phyloP scores from a whole-genome alignment of 257 asterid species.

The Datura wrightii region DNA sequence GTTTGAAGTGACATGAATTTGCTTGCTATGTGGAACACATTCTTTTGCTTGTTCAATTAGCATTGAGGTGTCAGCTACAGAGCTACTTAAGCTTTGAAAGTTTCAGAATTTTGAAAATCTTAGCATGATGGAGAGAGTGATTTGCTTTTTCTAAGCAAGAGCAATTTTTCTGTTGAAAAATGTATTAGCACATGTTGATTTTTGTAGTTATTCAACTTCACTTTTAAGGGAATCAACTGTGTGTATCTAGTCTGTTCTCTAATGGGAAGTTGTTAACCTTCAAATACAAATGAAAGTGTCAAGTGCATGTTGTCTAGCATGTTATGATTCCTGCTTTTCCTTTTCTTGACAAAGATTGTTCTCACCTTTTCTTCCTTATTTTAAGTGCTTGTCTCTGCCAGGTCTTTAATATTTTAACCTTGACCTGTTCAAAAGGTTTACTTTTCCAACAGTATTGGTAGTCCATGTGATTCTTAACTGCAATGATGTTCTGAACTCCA shows the following conservation, averaged over 20 bases:
- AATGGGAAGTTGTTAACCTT: background rate
- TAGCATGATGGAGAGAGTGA: background rate
- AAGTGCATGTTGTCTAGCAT: background rate
- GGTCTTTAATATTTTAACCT: conserved; percentile 21
- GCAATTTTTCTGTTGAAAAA: conserved; percentile 12
- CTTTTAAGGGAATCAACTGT: conserved; percentile 1
- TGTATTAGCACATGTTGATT: conserved; percentile 4
- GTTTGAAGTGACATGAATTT: conserved; percentile 13
- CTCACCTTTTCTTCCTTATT: background rate
- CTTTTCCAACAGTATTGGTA: background rate
- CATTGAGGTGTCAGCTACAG: background rate
- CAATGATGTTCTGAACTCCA: conserved; percentile 3
- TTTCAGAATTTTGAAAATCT: background rate
- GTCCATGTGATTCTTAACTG: conserved; percentile 17
- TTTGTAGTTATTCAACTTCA: conserved; percentile 14
- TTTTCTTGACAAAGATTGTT: conserved; percentile 7
- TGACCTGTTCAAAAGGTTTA: conserved; percentile 14
- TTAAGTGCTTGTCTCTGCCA: conserved; percentile 16
- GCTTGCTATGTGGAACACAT: conserved; percentile 21
- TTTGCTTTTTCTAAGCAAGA: background rate
- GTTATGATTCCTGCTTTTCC: background rate
- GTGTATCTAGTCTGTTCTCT: background rate
- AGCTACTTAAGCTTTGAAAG: conserved; percentile 15
- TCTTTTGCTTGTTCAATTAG: conserved; percentile 17
- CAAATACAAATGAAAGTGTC: background rate